Evolutionary conservation across 305 asterid genomes (phyloP), one percentile per base, ranked within the genome.

Genomic region (Solanum hybrid): DNA sequence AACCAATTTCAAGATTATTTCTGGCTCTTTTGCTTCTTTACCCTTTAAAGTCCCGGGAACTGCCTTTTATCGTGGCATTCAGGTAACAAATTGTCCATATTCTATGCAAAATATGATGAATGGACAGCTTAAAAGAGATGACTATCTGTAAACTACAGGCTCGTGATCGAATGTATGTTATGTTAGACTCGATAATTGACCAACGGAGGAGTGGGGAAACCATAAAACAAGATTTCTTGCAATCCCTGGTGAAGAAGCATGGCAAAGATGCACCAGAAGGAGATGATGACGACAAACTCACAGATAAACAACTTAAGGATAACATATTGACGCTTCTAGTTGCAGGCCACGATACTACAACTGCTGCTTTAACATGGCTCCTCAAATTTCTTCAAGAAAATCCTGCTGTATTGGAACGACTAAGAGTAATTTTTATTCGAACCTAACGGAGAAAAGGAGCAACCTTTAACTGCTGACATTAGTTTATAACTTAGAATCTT

Each of bases 261-360:
- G 91, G 93, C 81, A 94, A 92, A 90, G 95, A 93, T 37, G 86
- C 89, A 69, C 88, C 94, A 36, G 93, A 91, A 88, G 94, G 87
- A 37, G 95, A 91, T 69, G 95, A 95, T 13, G 98, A 96, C 22
- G 89, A 93, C 56, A 95, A 95, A 94, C 98, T 96, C 26, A 91
- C 97, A 27, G 99, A 96, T 86, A 91, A 91, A 42, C 98, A 96
- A 88, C 88, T 96, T 87, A 96, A 96, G 94, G 99, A 96, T 92
- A 96, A 96, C 89, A 95, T 95, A 90, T 36, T 96, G 91, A 95
- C 98, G 22, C 93, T 96, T 77, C 92, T 95, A 73, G 95, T 95
- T 91, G 98, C 98, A 31, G 98, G 98, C 34, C 98, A 95, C 89
- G 98, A 96, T 89, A 95, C 98, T 88, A 96, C 98, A 14, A 95